Percentiles rank a stretch among this genome's conserved stretches.
Conservation (phyloP, 2,329 filamentous ascomycete genomes). For the Chaetomiaceae sp. region DNA sequence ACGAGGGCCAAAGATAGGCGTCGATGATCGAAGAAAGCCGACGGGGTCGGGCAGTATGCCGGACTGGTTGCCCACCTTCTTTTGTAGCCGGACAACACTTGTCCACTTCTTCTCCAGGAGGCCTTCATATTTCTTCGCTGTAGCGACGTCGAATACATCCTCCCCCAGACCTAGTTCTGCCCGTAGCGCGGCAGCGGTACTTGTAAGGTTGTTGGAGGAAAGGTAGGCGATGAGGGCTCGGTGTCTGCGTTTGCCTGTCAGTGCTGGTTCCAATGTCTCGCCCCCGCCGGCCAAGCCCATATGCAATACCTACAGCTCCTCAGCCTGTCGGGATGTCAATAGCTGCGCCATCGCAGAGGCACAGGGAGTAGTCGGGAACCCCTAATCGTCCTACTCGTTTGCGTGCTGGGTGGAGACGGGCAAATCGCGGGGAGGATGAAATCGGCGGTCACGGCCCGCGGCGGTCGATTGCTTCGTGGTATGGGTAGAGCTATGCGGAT, state of each 20-base stretch:
- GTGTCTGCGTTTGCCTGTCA: constrained; percentile 55
- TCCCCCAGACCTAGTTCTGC: constrained; percentile 72
- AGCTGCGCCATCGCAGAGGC: constrained; percentile 61
- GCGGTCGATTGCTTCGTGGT: not conserved
- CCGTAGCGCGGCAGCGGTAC: constrained; percentile 66
- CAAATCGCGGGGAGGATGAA: constrained; percentile 12
- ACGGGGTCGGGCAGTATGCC: not conserved
- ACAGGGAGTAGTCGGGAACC: constrained; percentile 5
- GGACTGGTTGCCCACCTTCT: constrained; percentile 60
- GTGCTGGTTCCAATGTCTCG: not conserved
- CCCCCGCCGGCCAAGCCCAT: not conserved
- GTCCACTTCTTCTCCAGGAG: constrained; percentile 98
- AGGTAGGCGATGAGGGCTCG: constrained; percentile 92
- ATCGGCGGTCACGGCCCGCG: constrained; percentile 13
- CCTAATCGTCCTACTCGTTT: constrained; percentile 6
- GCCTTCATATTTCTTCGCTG: constrained; percentile 89
- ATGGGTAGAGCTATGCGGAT: not conserved
- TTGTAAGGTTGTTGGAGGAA: constrained; percentile 64
- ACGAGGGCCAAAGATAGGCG: not conserved
- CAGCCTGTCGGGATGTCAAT: constrained; percentile 74
- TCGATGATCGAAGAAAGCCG: not conserved
- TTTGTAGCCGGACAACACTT: constrained; percentile 87
- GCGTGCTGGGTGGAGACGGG: constrained; percentile 10
- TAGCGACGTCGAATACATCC: constrained; percentile 68
- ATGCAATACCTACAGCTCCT: constrained; percentile 68